Evolutionary conservation across 345 rosid species (phyloP), one percentile per base, ranked within the genome.

Genomic region (Draba incana): DNA sequence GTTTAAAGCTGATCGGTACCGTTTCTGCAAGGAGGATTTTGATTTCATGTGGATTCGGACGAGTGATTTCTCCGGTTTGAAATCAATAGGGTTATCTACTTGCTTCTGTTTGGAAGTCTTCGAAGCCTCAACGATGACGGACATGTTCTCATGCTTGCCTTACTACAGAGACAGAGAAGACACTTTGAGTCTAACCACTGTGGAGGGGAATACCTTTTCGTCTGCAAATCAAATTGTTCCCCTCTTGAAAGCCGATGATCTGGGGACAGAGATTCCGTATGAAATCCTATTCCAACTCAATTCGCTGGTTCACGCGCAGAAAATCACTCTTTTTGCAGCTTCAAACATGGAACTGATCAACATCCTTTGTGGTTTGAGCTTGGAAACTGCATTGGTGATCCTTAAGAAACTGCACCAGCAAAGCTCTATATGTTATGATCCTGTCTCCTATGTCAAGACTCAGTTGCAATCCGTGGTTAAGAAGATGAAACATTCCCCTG

Each of bases 41-140:
- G 85, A 89, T 75, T 94, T 85, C 75, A 66, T 81, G 42, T 88
- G 99, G 96, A 85, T 94, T 63, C 96, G 92, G 23, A 84, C 97
- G 10, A 78, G 92, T 45, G 96, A 89, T 70, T 86, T 89, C 76
- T 84, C 97, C 8, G 10, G 31, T 7, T n/a, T 68, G 13, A 94
- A 84, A 70, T 81, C 99, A 16, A 75, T 94, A 30, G 96, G 96
- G 35, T 74, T 63, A 31, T 85, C 97, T 5, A 83, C 82, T 41
- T 75, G 91, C 15, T 87, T 88, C 14, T 91, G 81, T 68, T 82
- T 86, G 88, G 82, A 83, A 74, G 64, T 88, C 28, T 66, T 54
- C 16, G 71, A 79, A 10, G 88, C 63, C 66, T 72, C 75, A 66
- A 64, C 56, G 4, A 72, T 77, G 52, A 65, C 75, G 0, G 91